These are phyloP conservation scores for Ceratocystis ficicola DNA, from an alignment of 2,329 filamentous ascomycete species.

Conservation along the genomic window DNA sequence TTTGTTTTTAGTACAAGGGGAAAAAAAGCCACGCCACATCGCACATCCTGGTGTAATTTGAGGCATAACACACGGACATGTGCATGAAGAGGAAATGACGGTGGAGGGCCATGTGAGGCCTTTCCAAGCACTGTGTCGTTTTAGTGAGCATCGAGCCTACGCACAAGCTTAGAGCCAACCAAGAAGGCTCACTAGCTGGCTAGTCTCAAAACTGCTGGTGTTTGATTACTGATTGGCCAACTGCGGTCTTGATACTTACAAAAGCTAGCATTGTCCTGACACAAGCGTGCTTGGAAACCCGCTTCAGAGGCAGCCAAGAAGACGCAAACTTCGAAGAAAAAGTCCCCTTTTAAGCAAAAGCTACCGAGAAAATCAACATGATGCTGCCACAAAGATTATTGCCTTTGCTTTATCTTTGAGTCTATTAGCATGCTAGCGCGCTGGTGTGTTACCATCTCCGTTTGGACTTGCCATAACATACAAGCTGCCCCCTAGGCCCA, in stretches of 20 bases:
- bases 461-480: not conserved
- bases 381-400: too few species aligned
- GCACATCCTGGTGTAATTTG: not conserved
- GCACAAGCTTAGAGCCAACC: not conserved
- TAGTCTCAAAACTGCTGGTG: not conserved
- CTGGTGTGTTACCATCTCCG: not conserved
- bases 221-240: not conserved
- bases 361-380: too few species aligned
- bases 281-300: not conserved
- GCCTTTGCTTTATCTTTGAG: too few species aligned
- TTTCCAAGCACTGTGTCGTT: not conserved
- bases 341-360: not conserved
- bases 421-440: too few species aligned
- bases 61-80: not conserved
- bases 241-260: not conserved
- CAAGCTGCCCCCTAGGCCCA: not conserved
- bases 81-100: not conserved
- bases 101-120: not conserved
- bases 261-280: not conserved
- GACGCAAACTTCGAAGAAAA: not conserved
- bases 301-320: not conserved
- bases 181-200: not conserved
- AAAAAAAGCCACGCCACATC: not conserved
- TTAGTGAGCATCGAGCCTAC: not conserved
- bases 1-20: not conserved